A percentile compares a stretch with the other conserved stretches of the same genome.
Evolutionary conservation across 2,329 filamentous ascomycete species (phyloP).

Genomic region (Acarospora socialis): DNA sequence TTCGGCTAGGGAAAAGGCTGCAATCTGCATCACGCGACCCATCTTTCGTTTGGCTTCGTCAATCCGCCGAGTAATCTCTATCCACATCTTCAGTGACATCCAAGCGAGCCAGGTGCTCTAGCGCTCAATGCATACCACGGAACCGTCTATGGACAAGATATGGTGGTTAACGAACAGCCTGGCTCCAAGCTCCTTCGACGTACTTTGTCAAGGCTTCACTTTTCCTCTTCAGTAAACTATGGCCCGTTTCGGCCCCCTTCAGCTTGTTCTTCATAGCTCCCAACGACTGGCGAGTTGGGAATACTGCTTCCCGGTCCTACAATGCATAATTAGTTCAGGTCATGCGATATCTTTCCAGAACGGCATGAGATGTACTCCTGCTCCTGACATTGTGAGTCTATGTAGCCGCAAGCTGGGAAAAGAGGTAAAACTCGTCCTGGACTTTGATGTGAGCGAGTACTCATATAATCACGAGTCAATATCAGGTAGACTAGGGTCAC

Average conservation of each 20-base stretch:
- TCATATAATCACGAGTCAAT: no score
- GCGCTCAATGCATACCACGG: conserved; percentile 47
- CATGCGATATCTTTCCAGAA: background rate
- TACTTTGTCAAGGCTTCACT: conserved; percentile 97
- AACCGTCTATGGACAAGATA: conserved; percentile 52
- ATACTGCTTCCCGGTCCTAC: conserved; percentile 89
- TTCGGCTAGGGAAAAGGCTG: conserved; percentile 91
- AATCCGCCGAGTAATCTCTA: conserved; percentile 91
- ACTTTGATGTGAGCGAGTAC: no score
- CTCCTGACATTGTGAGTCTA: conserved; percentile 27
- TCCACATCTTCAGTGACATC: conserved; percentile 15
- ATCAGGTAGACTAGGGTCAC: no score
- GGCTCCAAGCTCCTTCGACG: no score
- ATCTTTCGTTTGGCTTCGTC: conserved; percentile 99
- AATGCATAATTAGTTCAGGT: conserved; percentile 10
- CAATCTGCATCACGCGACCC: conserved; percentile 98
- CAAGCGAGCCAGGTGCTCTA: background rate
- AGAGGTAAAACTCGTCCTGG: no score
- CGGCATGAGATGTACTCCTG: conserved; percentile 19
- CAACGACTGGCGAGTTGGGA: conserved; percentile 92
- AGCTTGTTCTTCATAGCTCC: conserved; percentile 96
- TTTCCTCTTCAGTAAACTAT: conserved; percentile 92
- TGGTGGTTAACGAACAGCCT: no score
- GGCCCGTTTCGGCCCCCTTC: conserved; percentile 81
- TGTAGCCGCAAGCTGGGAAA: no score